Evolutionary conservation across 2,329 filamentous ascomycete species (phyloP).

Genomic region (Aspergillus nomiae): DNA sequence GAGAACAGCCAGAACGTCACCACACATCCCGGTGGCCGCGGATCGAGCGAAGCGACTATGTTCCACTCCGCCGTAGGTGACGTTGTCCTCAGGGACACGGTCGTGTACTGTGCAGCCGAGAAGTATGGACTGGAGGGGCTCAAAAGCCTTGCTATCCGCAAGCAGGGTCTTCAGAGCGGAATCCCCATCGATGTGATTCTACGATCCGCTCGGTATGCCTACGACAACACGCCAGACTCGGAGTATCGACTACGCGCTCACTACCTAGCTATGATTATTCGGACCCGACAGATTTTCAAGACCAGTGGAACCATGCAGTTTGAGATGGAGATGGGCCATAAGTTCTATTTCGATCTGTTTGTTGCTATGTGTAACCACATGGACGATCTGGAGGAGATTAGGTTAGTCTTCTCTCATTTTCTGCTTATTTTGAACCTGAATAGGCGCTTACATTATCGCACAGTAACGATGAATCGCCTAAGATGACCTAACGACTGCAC

Average conservation of each 20-base stretch:
- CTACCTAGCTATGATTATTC: constrained; percentile 96
- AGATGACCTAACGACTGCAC: neutral
- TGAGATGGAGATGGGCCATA: constrained; percentile 94
- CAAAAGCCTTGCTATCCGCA: constrained; percentile 86
- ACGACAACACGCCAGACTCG: constrained; percentile 89
- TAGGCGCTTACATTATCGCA: neutral
- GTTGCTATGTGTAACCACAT: constrained; percentile 98
- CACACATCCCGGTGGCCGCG: constrained; percentile 58
- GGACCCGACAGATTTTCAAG: constrained; percentile 97
- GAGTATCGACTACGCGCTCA: constrained; percentile 93
- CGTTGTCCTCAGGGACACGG: constrained; percentile 84
- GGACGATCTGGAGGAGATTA: constrained; percentile 89
- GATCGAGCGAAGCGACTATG: constrained; percentile 73
- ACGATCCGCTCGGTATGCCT: constrained; percentile 90
- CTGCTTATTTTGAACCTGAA: neutral
- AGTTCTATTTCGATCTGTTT: constrained; percentile 97
- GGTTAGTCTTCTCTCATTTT: constrained; percentile 53
- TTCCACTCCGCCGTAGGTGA: constrained; percentile 73
- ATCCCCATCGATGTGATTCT: constrained; percentile 92
- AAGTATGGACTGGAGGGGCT: constrained; percentile 89
- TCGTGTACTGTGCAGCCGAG: constrained; percentile 90
- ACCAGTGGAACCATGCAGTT: constrained; percentile 97
- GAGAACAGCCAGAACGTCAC: constrained; percentile 66
- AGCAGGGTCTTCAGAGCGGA: constrained; percentile 90
- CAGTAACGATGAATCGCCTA: neutral